These are phyloP conservation scores for Juglanconis juglandina DNA, from an alignment of 2,329 filamentous ascomycete species.

Conservation along the genomic window DNA sequence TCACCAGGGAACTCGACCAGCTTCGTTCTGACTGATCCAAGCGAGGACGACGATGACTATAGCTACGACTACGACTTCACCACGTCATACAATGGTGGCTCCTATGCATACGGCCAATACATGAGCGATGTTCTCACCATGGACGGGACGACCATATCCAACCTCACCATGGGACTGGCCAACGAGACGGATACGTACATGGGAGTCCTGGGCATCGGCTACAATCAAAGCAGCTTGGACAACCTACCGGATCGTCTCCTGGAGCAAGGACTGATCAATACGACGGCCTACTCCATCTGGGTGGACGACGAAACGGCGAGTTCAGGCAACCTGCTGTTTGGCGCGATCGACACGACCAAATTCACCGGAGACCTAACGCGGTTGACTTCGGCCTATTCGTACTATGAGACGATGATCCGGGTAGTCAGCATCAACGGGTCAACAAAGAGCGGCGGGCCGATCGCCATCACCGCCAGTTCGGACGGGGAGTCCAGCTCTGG, in stretches of 20 bases:
- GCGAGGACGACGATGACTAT: slow-evolving; percentile 4
- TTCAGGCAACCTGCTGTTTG: slow-evolving; percentile 29
- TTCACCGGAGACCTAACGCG: slow-evolving; percentile 18
- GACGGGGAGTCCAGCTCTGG: not conserved
- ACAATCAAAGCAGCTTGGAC: slow-evolving; percentile 20
- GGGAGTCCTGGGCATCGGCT: slow-evolving; percentile 29
- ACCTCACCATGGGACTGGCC: slow-evolving; percentile 28
- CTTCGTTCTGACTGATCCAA: slow-evolving; percentile 19
- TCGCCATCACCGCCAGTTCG: slow-evolving; percentile 2
- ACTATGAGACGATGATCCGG: not conserved
- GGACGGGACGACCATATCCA: slow-evolving; percentile 23
- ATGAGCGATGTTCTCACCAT: slow-evolving; percentile 28
- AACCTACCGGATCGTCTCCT: slow-evolving; percentile 27
- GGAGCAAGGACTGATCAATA: slow-evolving; percentile 25
- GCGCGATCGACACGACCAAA: slow-evolving; percentile 29
- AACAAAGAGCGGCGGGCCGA: slow-evolving; percentile 3
- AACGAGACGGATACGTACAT: slow-evolving; percentile 12
- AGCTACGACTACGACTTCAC: slow-evolving; percentile 13
- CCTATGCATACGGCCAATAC: slow-evolving; percentile 21
- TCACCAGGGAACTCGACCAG: slow-evolving; percentile 22
- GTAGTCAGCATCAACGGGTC: slow-evolving; percentile 15
- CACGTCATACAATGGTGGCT: slow-evolving; percentile 13
- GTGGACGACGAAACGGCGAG: slow-evolving; percentile 25
- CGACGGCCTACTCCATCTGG: slow-evolving; percentile 31
- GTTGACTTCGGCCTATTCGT: slow-evolving; percentile 1